Evolutionary conservation across 805 yeast species (phyloP).

Genomic region (Hanseniaspora meyeri): DNA sequence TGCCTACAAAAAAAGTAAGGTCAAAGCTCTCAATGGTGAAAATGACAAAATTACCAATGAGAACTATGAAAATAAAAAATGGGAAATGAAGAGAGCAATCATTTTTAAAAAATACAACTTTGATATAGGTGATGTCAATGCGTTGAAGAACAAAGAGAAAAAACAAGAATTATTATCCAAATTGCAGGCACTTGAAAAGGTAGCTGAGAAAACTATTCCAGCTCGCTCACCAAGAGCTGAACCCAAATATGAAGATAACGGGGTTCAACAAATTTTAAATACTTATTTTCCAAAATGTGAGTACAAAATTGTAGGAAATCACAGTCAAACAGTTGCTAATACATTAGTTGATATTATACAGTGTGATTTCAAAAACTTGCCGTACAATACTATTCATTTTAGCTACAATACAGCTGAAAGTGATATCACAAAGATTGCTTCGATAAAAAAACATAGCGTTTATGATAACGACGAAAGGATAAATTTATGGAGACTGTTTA

Average conservation of each 20-base stretch:
- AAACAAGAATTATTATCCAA: neutral
- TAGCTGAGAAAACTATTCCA: neutral
- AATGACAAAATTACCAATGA: neutral
- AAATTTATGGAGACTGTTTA: neutral
- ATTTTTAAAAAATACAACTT: slow-evolving; percentile 3
- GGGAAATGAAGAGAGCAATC: slow-evolving; percentile 2
- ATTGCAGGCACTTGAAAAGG: neutral
- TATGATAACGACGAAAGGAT: neutral
- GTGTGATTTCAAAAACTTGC: neutral
- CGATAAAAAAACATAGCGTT: neutral
- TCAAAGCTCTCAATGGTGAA: neutral
- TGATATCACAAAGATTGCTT: neutral
- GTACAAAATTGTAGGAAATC: neutral
- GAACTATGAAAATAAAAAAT: neutral
- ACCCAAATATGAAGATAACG: neutral
- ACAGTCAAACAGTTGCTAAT: neutral
- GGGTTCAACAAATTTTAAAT: neutral
- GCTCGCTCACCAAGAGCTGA: neutral
- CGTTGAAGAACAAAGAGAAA: neutral
- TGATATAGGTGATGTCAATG: slow-evolving; percentile 10
- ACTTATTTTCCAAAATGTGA: neutral
- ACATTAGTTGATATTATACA: neutral
- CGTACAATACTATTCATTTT: neutral
- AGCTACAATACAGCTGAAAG: neutral
- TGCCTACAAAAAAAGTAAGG: neutral